Percentiles rank a stretch among this genome's conserved stretches.
phyloP scores from a whole-genome alignment of 768 basidiomycete genomes.

The Clavaria fumosa region DNA sequence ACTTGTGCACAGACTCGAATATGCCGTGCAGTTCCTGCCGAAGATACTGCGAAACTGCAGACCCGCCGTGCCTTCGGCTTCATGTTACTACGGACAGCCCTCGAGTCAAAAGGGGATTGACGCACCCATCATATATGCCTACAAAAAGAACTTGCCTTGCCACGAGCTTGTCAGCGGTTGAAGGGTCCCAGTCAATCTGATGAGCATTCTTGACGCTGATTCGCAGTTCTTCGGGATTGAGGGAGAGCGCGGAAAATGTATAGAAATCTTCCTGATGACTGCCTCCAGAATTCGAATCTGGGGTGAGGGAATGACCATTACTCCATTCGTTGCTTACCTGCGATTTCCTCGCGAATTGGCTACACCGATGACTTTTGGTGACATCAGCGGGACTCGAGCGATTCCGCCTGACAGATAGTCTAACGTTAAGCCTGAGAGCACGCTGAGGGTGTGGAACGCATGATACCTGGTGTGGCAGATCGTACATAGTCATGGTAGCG shows the following conservation, averaged over 20 bases:
- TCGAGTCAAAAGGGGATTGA: constrained; percentile 6
- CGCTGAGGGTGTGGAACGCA: neutral
- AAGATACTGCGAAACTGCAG: constrained; percentile 75
- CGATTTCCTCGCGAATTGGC: constrained; percentile 64
- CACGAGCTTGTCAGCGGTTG: constrained; percentile 33
- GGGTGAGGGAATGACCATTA: too few relatives aligned
- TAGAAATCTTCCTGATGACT: constrained; percentile 89
- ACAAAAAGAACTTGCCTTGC: constrained; percentile 70
- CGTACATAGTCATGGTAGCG: constrained; percentile 12
- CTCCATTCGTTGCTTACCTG: constrained; percentile 33
- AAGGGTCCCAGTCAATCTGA: constrained; percentile 60
- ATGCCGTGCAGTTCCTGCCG: constrained; percentile 75
- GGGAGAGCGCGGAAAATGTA: constrained; percentile 55
- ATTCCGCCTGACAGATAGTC: too few relatives aligned
- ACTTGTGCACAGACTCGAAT: constrained; percentile 64
- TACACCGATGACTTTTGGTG: constrained; percentile 65
- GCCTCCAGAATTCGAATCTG: constrained; percentile 6
- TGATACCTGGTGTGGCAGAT: constrained; percentile 15
- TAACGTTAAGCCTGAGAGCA: too few relatives aligned
- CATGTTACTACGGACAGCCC: neutral
- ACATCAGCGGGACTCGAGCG: constrained; percentile 53
- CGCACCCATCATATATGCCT: constrained; percentile 85
- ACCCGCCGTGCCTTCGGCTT: constrained; percentile 82
- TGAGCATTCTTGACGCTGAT: constrained; percentile 44
- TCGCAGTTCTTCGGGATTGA: constrained; percentile 62